These are phyloP conservation scores for Licmophora abbreviata DNA, from an alignment of 108 stramenopile genomes.

Conservation along the genomic window DNA sequence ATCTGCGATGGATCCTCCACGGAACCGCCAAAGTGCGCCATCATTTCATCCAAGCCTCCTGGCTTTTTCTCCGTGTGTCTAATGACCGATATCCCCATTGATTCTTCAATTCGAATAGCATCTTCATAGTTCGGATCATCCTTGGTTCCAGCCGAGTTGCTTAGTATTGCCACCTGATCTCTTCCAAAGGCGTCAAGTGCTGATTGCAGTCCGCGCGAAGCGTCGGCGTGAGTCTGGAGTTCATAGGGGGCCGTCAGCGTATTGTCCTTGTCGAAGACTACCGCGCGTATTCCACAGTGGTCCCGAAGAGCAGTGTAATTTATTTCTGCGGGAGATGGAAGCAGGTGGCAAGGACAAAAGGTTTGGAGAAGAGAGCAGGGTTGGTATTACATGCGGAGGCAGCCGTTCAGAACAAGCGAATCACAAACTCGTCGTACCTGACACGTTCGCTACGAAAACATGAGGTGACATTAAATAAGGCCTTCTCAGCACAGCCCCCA, in stretches of 20 bases:
- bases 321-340: slow-evolving; percentile 24
- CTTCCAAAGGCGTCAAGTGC: slow-evolving; percentile 71
- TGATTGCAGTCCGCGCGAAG: slow-evolving; percentile 40
- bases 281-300: slow-evolving; percentile 66
- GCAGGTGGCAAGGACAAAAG: neutral
- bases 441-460: slow-evolving; percentile 61
- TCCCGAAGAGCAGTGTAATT: slow-evolving; percentile 68
- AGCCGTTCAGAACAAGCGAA: neutral
- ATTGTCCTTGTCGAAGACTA: slow-evolving; percentile 92
- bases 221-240: slow-evolving; percentile 48
- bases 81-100: slow-evolving; percentile 82
- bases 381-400: neutral
- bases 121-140: slow-evolving; percentile 78
- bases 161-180: slow-evolving; percentile 76
- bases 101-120: slow-evolving; percentile 64
- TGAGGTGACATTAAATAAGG: slow-evolving; percentile 71
- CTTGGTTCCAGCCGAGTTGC: slow-evolving; percentile 87
- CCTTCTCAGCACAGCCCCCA: slow-evolving; percentile 68
- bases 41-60: slow-evolving; percentile 72
- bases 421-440: slow-evolving; percentile 16
- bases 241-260: slow-evolving; percentile 91
- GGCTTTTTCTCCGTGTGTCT: slow-evolving; percentile 90
- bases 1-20: slow-evolving; percentile 59
- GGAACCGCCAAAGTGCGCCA: slow-evolving; percentile 69
- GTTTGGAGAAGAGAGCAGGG: too few species aligned